Evolutionary conservation across 169 alveolate species (phyloP).

Genomic region (Eimeria tenella): DNA sequence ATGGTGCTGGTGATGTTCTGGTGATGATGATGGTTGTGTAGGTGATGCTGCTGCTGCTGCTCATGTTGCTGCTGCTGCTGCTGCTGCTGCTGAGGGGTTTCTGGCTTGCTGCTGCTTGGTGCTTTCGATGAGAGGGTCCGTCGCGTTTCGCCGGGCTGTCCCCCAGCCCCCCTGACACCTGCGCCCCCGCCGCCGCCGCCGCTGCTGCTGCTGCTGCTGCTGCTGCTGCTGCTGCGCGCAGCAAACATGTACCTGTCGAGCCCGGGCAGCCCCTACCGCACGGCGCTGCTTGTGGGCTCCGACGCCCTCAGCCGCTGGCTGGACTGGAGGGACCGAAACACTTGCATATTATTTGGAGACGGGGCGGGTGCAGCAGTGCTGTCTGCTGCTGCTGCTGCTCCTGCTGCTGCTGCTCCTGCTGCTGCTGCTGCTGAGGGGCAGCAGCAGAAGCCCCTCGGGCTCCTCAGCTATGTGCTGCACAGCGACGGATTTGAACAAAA

Average conservation of each 20-base stretch:
- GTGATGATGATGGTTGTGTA: background rate
- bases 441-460: conserved; percentile 31
- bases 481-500: conserved; percentile 58
- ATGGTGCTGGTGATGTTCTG: background rate
- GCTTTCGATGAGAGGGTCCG: background rate
- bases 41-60: no score
- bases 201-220: no score
- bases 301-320: conserved; percentile 85
- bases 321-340: conserved; percentile 85
- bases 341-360: conserved; percentile 85
- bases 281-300: conserved; percentile 82
- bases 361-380: conserved; percentile 82
- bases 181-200: no score
- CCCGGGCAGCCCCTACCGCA: conserved; percentile 71
- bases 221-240: background rate
- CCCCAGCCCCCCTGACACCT: background rate
- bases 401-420: conserved; percentile 50
- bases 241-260: conserved; percentile 57
- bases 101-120: no score
- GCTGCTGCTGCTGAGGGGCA: background rate
- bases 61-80: no score
- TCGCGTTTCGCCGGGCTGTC: background rate
- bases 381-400: conserved; percentile 50
- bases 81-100: no score
- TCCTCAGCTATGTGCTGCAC: conserved; percentile 65